These are phyloP conservation scores for Dictyostelium firmibasis DNA, from an alignment of 78 protist genomes.

Conservation along the genomic window DNA sequence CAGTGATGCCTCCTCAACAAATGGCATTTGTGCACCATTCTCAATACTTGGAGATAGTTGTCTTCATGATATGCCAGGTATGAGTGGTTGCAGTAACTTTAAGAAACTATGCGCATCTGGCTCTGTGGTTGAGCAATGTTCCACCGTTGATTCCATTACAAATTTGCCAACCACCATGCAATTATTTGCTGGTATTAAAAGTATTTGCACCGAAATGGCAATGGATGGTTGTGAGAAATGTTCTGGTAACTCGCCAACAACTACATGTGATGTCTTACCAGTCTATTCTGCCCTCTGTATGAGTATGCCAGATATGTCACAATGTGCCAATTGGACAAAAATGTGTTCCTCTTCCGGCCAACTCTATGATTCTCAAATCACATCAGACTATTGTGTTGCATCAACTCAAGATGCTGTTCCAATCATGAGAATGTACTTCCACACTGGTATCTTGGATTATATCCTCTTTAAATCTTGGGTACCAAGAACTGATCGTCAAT, in stretches of 20 bases:
- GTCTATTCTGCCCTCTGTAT: conserved; percentile 54
- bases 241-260: not conserved
- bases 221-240: conserved; percentile 62
- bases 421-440: conserved; percentile 79
- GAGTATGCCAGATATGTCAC: conserved; percentile 65
- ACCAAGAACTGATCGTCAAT: conserved; percentile 49
- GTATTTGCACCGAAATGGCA: conserved; percentile 47
- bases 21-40: conserved; percentile 44
- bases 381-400: not conserved
- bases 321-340: conserved; percentile 41
- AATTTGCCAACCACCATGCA: not conserved
- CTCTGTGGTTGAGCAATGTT: conserved; percentile 21
- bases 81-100: conserved; percentile 33
- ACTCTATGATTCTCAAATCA: not conserved
- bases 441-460: conserved; percentile 67
- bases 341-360: not conserved
- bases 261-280: not conserved
- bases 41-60: conserved; percentile 44
- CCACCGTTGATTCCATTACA: not conserved
- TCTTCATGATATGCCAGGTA: conserved; percentile 56
- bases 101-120: not conserved
- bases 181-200: not conserved
- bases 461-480: conserved; percentile 58
- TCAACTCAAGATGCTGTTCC: conserved; percentile 1
- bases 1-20: not conserved